Base-by-base conservation (phyloP, 306 rosid species). In the Hylodesmum podocarpum region DNA sequence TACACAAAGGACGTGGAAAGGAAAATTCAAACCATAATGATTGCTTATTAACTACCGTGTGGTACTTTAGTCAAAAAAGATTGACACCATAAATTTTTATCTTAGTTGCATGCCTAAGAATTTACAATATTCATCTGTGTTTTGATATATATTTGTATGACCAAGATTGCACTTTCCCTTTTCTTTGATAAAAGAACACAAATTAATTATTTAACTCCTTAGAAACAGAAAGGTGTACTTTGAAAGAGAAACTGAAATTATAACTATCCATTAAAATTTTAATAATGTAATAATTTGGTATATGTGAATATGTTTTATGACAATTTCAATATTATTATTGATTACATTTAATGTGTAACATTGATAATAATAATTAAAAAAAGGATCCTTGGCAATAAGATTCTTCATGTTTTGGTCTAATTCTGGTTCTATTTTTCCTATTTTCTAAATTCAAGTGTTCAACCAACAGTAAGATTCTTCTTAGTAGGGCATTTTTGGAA, bases 21-120 rank as follows among this genome's bases (percentile, higher is more conserved):
- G 76, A 71, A 82, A 85, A 31, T 75, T 79, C 75, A 85, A 82
- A 85, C 86, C 73, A 70, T 58, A 81, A 81, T 85, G 65, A 85
- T 81, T 81, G 25, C 70, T 33, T 13, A 58, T 49, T 49, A 59
- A 58, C 82, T 18, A 71, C 27, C 34, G 72, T 66, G 21, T 51
- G 66, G 21, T 72, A 24, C 40, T 58, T 39, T 28, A 7, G 34
- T 63, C 57, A 1, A 27, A 4, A 11, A 39, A 59, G 19, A 57
- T 50, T 61, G 19, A 70, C 68, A 59, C 25, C 31, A 15, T 24
- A 18, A 65, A 51, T 41, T 55, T 55, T 43, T 5, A 51, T 22
- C 27, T 14, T 46, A 8, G 11, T 14, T 62, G 68, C 68, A 62
- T 33, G 28, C 63, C 51, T 3, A n/a, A 44, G 40, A 62, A 39